These are phyloP conservation scores for Neocatenulostroma microsporum DNA, from an alignment of 2,329 filamentous ascomycete species.

Conservation along the genomic window DNA sequence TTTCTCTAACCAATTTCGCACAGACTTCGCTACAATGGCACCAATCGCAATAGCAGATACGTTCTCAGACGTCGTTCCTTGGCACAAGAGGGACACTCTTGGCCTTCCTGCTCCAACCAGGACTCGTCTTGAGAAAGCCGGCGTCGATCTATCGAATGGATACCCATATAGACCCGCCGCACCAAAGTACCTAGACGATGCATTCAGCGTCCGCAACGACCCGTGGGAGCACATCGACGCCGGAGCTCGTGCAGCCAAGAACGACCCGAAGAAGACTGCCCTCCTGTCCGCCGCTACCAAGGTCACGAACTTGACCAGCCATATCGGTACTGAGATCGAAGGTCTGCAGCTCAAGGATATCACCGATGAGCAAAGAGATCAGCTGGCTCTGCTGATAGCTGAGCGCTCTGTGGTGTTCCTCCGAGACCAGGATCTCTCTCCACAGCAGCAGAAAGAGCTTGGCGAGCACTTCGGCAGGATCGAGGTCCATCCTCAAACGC, in stretches of 20 bases:
- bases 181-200: constrained; percentile 63
- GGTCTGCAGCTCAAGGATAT: constrained; percentile 57
- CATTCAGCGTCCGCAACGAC: constrained; percentile 54
- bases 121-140: constrained; percentile 57
- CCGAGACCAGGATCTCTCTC: constrained; percentile 53
- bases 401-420: constrained; percentile 61
- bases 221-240: constrained; percentile 48
- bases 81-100: constrained; percentile 59
- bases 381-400: constrained; percentile 55
- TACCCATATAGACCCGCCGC: constrained; percentile 63
- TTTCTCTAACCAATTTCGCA: too few species aligned
- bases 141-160: constrained; percentile 60
- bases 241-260: constrained; percentile 49
- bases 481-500: constrained; percentile 64
- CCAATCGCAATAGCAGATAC: too few species aligned
- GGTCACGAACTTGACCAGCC: constrained; percentile 53
- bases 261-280: constrained; percentile 50
- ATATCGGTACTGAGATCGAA: constrained; percentile 59
- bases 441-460: constrained; percentile 56
- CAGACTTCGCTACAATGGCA: too few species aligned
- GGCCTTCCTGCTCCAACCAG: constrained; percentile 52
- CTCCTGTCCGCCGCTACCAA: constrained; percentile 55
- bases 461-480: constrained; percentile 58
- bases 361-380: constrained; percentile 52
- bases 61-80: constrained; percentile 53